These are phyloP conservation scores for Phytopythium oedochilum DNA, from an alignment of 352 stramenopile genomes.

Conservation along the genomic window DNA sequence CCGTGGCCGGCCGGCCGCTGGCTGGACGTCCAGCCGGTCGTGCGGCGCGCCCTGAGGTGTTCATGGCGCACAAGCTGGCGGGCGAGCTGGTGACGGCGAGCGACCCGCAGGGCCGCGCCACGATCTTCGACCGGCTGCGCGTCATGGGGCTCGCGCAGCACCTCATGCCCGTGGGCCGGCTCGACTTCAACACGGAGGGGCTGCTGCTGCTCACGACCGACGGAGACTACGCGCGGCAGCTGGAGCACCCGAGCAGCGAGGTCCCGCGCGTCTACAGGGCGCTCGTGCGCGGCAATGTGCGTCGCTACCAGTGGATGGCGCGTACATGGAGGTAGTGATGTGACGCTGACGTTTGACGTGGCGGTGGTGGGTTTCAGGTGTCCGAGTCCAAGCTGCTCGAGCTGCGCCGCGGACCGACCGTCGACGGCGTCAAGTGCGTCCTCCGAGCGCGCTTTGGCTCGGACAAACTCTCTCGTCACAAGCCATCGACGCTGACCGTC, in stretches of 20 bases:
- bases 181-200: constrained; percentile 93
- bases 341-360: too few relatives aligned
- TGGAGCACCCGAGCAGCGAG: constrained; percentile 85
- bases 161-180: constrained; percentile 87
- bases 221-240: constrained; percentile 81
- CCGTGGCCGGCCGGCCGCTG: constrained; percentile 51
- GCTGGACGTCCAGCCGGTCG: too few relatives aligned
- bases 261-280: constrained; percentile 80
- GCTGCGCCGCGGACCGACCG: constrained; percentile 63
- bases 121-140: constrained; percentile 86
- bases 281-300: constrained; percentile 69
- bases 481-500: too few relatives aligned
- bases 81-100: constrained; percentile 80
- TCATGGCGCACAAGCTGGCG: constrained; percentile 85
- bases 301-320: too few relatives aligned
- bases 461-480: too few relatives aligned
- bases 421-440: constrained; percentile 80
- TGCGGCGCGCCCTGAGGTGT: too few relatives aligned
- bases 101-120: constrained; percentile 75
- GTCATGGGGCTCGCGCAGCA: constrained; percentile 78
- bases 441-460: too few relatives aligned
- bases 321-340: too few relatives aligned
- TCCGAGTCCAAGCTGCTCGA: constrained; percentile 79
- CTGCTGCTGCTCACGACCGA: constrained; percentile 92
- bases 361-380: too few relatives aligned